These are phyloP conservation scores for Filobasidium wieringae DNA, from an alignment of 768 basidiomycete species.

Conservation along the genomic window DNA sequence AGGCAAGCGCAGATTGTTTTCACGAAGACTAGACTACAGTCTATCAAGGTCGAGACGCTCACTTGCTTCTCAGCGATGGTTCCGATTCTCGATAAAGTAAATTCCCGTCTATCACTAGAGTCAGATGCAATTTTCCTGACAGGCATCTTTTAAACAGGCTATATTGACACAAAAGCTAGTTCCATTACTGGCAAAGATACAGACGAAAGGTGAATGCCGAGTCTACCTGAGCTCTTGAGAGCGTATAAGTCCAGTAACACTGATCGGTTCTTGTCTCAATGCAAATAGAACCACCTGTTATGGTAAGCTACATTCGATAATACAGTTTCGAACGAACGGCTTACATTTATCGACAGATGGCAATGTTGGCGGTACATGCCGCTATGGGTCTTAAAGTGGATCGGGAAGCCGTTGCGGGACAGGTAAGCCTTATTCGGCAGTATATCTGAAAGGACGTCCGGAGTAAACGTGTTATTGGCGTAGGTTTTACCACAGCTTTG, in stretches of 20 bases:
- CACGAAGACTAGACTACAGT: constrained; percentile 74
- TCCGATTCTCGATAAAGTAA: constrained; percentile 35
- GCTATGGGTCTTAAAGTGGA: constrained; percentile 94
- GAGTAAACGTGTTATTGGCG: too few species aligned
- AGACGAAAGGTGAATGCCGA: constrained; percentile 52
- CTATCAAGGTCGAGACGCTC: constrained; percentile 62
- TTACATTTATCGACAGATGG: constrained; percentile 49
- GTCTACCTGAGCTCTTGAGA: not conserved
- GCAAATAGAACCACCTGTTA: constrained; percentile 67
- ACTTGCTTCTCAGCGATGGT: constrained; percentile 37
- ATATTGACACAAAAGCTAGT: constrained; percentile 92
- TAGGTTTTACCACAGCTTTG: constrained; percentile 82
- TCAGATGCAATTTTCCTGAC: not conserved
- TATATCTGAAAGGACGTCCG: not conserved
- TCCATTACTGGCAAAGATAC: constrained; percentile 82
- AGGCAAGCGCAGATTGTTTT: constrained; percentile 82
- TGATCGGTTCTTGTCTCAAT: not conserved
- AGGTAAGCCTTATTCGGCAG: not conserved
- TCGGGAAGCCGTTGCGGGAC: constrained; percentile 66
- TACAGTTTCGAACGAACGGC: not conserved
- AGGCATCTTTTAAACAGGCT: constrained; percentile 13
- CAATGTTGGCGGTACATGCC: constrained; percentile 78
- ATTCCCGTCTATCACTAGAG: not conserved
- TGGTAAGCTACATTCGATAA: constrained; percentile 45
- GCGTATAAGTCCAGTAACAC: too few species aligned